Conservation (phyloP, 108 stramenopile genomes). For the Skeletonema potamos region DNA sequence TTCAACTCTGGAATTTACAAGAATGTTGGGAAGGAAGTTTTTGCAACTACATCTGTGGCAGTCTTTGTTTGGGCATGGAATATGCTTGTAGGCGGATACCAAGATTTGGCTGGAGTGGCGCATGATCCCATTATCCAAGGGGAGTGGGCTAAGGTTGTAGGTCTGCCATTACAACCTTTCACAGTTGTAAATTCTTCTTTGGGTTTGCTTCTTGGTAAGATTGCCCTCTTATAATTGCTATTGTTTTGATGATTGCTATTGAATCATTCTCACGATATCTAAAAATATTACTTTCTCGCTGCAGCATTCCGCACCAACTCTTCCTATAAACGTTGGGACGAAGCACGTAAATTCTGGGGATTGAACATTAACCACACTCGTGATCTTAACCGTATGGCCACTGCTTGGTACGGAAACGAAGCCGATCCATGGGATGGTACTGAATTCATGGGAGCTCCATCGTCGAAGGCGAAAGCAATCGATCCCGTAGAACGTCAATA, state of each 20-base stretch:
- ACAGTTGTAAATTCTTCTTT: no score
- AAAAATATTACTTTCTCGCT: no score
- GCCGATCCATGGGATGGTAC: slow-evolving; percentile 8
- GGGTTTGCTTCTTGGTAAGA: slow-evolving; percentile 52
- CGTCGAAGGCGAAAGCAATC: background rate
- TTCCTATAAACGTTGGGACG: slow-evolving; percentile 50
- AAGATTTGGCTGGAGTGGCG: slow-evolving; percentile 44
- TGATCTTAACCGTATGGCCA: slow-evolving; percentile 30
- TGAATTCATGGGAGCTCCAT: slow-evolving; percentile 18
- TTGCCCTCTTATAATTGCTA: no score
- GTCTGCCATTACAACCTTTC: no score
- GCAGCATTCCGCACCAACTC: slow-evolving; percentile 69
- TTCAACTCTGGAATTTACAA: slow-evolving; percentile 54
- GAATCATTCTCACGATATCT: no score
- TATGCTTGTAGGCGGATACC: slow-evolving; percentile 39
- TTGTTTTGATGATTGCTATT: no score
- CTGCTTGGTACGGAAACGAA: slow-evolving; percentile 22
- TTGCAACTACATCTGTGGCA: slow-evolving; percentile 38
- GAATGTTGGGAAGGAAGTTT: slow-evolving; percentile 36
- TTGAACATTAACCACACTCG: slow-evolving; percentile 39
- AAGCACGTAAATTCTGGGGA: slow-evolving; percentile 37
- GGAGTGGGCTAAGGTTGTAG: no score
- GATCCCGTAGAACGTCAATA: slow-evolving; percentile 4
- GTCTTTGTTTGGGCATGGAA: slow-evolving; percentile 46
- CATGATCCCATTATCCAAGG: slow-evolving; percentile 45